Conservation (phyloP, 1,284 basidiomycete species). For the Takashimella koratensis region DNA sequence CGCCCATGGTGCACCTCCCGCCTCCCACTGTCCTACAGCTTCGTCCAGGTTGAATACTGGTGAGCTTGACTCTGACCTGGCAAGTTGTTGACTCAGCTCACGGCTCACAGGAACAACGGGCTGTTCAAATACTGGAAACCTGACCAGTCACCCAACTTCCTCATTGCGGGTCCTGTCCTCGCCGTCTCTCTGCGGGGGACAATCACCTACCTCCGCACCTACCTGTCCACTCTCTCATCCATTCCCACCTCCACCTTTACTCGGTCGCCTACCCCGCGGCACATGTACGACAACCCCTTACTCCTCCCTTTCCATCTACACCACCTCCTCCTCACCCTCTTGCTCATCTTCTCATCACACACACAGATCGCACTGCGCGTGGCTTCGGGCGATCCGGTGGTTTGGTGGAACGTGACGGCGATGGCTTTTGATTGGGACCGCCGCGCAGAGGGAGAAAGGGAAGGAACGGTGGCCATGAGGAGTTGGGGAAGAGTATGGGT, state of each 20-base stretch:
- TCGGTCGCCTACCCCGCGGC: background rate
- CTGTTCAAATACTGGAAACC: slow-evolving; percentile 81
- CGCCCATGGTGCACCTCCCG: slow-evolving; percentile 63
- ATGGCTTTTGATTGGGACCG: slow-evolving; percentile 51
- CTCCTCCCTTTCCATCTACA: slow-evolving; percentile 66
- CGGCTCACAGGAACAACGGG: slow-evolving; percentile 66
- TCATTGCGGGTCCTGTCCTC: slow-evolving; percentile 71
- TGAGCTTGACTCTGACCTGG: slow-evolving; percentile 22
- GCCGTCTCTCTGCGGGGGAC: slow-evolving; percentile 51
- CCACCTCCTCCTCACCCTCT: slow-evolving; percentile 57
- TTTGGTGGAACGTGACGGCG: slow-evolving; percentile 78
- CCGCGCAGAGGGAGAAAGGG: slow-evolving; percentile 41
- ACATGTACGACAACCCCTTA: slow-evolving; percentile 27
- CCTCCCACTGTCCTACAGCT: slow-evolving; percentile 72
- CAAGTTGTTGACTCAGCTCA: too few relatives aligned
- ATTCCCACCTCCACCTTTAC: background rate
- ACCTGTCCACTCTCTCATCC: background rate
- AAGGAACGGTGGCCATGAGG: slow-evolving; percentile 9
- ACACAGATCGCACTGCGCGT: slow-evolving; percentile 86
- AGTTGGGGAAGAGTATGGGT: slow-evolving; percentile 38
- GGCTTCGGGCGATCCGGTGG: slow-evolving; percentile 69
- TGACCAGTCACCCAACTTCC: slow-evolving; percentile 81
- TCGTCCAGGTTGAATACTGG: slow-evolving; percentile 83
- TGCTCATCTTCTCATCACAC: slow-evolving; percentile 76
- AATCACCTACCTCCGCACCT: slow-evolving; percentile 3